Evolutionary conservation across 2,329 filamentous ascomycete species (phyloP).

Genomic region (Beauveria scarabaeidicola): DNA sequence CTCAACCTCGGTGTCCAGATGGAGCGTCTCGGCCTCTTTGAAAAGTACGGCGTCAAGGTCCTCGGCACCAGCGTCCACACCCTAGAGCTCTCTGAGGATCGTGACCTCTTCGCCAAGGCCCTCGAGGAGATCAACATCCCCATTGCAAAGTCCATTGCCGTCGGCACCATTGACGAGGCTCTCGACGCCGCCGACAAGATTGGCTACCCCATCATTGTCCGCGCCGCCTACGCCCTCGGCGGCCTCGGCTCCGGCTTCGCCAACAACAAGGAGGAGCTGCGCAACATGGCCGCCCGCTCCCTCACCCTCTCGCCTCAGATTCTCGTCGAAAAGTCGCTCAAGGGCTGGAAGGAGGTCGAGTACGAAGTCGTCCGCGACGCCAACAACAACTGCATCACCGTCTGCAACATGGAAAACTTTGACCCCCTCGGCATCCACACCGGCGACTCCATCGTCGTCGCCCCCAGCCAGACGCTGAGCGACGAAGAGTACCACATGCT

Average conservation of each 20-base stretch:
- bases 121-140: slow-evolving; percentile 96
- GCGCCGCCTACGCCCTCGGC: slow-evolving; percentile 91
- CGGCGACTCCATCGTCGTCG: slow-evolving; percentile 96
- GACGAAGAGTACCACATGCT: slow-evolving; percentile 99
- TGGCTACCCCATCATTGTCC: slow-evolving; percentile 96
- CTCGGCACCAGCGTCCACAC: slow-evolving; percentile 92
- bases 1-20: slow-evolving; percentile 96
- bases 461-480: slow-evolving; percentile 90
- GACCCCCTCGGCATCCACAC: slow-evolving; percentile 96
- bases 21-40: slow-evolving; percentile 91
- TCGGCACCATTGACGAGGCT: slow-evolving; percentile 84
- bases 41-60: slow-evolving; percentile 91
- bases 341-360: slow-evolving; percentile 99
- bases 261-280: slow-evolving; percentile 85
- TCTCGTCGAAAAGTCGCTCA: slow-evolving; percentile 94
- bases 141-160: slow-evolving; percentile 92
- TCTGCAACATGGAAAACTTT: slow-evolving; percentile 81
- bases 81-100: slow-evolving; percentile 87
- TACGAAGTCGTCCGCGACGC: slow-evolving; percentile 97
- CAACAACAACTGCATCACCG: slow-evolving; percentile 97
- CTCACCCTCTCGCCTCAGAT: slow-evolving; percentile 93
- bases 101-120: slow-evolving; percentile 91
- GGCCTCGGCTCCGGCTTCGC: slow-evolving; percentile 96
- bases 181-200: slow-evolving; percentile 77
- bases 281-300: slow-evolving; percentile 86